Base-by-base conservation (phyloP, 306 rosid species). In the Dryas drummondii region DNA sequence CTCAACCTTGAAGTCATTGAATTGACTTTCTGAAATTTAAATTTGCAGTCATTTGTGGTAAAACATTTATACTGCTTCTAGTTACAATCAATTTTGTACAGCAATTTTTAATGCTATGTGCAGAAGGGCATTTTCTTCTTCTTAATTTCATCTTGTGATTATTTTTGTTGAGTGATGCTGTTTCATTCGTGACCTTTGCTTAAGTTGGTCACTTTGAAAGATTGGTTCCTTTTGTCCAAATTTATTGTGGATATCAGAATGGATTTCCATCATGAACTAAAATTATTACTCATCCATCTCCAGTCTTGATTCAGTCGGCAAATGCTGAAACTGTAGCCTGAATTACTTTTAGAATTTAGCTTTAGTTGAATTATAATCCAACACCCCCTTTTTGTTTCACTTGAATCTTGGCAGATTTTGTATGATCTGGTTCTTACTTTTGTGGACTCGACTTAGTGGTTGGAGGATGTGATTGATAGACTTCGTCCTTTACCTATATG, bases 1-100 rank as follows among this genome's bases (percentile, higher is more conserved):
- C 42, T 9, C 62, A 9, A 53, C 48, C 42, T 49, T 9, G 22
- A 27, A 59, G 32, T 81, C 64, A 22, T 27, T 26, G 64, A 27
- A 22, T 32, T 57, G 56, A 60, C 37, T 27, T 64, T 62, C 45
- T 48, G 81, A 47, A 69, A 54, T 50, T 41, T 54, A 68, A 57
- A n/a, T 13, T 46, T 9, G 32, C 19, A 1, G 62, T 50, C 51
- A 5, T 41, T 52, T 49, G 68, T 15, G 40, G 44, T 72, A 51
- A 50, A 41, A 13, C 1, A 7, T 4, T 41, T 7, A 5, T 49
- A 53, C 2, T 51, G 40, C 27, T 65, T 56, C 55, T 44, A 3
- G 66, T 66, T 19, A 19, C 14, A 54, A 40, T 70, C 22, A 32
- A 6, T 62, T 45, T 11, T 46, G 10, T 2, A 37, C 46, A 61